A percentile compares a stretch with the other conserved stretches of the same genome.
phyloP scores from a whole-genome alignment of 768 basidiomycete genomes.

The Suillus bovinus region DNA sequence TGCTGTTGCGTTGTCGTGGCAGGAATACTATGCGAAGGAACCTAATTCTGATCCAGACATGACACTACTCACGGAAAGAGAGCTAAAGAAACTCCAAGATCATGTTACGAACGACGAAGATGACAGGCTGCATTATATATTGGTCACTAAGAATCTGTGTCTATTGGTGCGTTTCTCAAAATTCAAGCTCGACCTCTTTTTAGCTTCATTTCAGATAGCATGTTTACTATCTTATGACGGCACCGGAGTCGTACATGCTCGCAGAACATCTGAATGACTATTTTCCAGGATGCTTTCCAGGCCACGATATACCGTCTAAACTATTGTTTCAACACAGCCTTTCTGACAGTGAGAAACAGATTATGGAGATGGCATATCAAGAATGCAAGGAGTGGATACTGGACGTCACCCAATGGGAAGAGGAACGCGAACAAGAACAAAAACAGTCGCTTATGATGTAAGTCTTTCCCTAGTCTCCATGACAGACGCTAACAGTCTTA shows the following conservation, averaged over 20 bases:
- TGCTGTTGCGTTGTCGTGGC: constrained; percentile 27
- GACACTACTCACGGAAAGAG: constrained; percentile 20
- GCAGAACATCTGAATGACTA: constrained; percentile 23
- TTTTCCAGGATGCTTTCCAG: constrained; percentile 29
- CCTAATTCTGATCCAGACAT: constrained; percentile 12
- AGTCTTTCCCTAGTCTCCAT: background rate
- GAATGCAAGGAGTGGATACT: constrained; percentile 24
- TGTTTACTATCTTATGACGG: constrained; percentile 29
- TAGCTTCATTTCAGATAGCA: constrained; percentile 18
- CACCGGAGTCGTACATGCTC: constrained; percentile 28
- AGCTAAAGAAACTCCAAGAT: constrained; percentile 15
- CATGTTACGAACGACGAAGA: constrained; percentile 17
- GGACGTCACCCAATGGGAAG: constrained; percentile 22
- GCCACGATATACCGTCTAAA: constrained; percentile 16
- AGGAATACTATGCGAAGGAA: constrained; percentile 22
- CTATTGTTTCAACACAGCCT: constrained; percentile 26
- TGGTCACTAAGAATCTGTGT: constrained; percentile 23
- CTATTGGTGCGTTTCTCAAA: constrained; percentile 17
- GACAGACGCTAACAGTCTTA: background rate
- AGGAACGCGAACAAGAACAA: constrained; percentile 15
- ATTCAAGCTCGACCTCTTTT: background rate
- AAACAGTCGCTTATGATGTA: constrained; percentile 13
- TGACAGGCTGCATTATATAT: constrained; percentile 24
- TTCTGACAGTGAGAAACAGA: constrained; percentile 22
- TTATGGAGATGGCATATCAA: constrained; percentile 17